phyloP scores from a whole-genome alignment of 2,329 filamentous ascomycete species.

The Sporothrix pallida region DNA sequence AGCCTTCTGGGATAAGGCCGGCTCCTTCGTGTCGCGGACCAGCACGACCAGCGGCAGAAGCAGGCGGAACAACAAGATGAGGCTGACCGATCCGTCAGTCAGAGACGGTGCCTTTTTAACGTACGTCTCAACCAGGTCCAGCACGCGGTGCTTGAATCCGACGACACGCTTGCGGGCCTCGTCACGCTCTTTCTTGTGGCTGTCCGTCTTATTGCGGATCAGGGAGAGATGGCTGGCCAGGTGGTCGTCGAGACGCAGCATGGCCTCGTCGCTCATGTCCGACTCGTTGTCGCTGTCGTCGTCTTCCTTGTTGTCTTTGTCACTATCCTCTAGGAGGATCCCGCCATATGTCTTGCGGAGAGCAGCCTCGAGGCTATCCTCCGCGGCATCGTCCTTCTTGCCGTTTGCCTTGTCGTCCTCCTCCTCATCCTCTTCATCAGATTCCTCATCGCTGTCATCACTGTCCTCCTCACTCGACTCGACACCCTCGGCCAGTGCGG shows the following conservation, averaged over 20 bases:
- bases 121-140: conserved; percentile 82
- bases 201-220: conserved; percentile 65
- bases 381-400: conserved; percentile 45
- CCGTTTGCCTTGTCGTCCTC: conserved; percentile 14
- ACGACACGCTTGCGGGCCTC: conserved; percentile 87
- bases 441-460: conserved; percentile 47
- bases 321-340: conserved; percentile 58
- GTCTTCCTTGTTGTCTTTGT: conserved; percentile 61
- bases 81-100: background rate
- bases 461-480: conserved; percentile 49
- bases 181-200: conserved; percentile 82
- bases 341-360: conserved; percentile 68
- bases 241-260: conserved; percentile 85
- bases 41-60: conserved; percentile 78
- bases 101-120: conserved; percentile 69
- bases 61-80: conserved; percentile 66
- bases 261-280: conserved; percentile 95
- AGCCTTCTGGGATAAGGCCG: conserved; percentile 75
- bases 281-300: conserved; percentile 67
- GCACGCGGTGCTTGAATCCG: conserved; percentile 92
- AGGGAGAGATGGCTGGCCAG: conserved; percentile 86
- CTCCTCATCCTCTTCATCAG: conserved; percentile 49
- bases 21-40: conserved; percentile 76
- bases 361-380: conserved; percentile 66
- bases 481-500: conserved; percentile 47